Percentiles rank a stretch among this genome's conserved stretches.
These are phyloP conservation scores for Linaria vulgaris DNA, from an alignment of 257 asterid species.

Conservation along the genomic window DNA sequence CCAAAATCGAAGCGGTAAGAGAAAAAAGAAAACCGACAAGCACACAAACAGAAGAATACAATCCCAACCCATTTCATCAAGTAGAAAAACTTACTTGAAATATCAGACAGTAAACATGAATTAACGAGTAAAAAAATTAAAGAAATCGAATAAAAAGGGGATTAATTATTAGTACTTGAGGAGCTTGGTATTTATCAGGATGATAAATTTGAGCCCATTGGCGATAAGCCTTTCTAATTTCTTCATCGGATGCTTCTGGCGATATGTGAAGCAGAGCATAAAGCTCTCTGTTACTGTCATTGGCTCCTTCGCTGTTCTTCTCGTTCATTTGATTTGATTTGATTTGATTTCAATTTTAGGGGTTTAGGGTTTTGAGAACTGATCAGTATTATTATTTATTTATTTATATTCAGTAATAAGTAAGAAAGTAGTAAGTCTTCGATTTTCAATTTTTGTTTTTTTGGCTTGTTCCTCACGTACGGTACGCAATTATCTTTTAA, in stretches of 20 bases:
- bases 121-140: neutral
- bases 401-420: too few relatives aligned
- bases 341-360: too few relatives aligned
- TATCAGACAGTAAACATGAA: neutral
- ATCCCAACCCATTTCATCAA: too few relatives aligned
- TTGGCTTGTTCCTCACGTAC: too few relatives aligned
- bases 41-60: too few relatives aligned
- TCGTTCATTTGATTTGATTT: constrained; percentile 43
- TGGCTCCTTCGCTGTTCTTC: constrained; percentile 28
- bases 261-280: constrained; percentile 85
- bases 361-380: constrained; percentile 38
- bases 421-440: constrained; percentile 8
- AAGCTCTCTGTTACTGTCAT: constrained; percentile 63
- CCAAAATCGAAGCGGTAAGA: too few relatives aligned
- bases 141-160: neutral
- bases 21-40: too few relatives aligned
- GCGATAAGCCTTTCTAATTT: constrained; percentile 90
- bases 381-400: too few relatives aligned
- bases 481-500: too few relatives aligned
- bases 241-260: constrained; percentile 96
- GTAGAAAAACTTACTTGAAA: too few relatives aligned
- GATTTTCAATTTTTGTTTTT: constrained; percentile 14
- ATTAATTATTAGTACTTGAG: constrained; percentile 39
- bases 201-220: constrained; percentile 99
- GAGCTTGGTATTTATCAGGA: constrained; percentile 86